These are phyloP conservation scores for Debaryomyces udenii DNA, from an alignment of 1,139 yeast genomes.

Conservation along the genomic window DNA sequence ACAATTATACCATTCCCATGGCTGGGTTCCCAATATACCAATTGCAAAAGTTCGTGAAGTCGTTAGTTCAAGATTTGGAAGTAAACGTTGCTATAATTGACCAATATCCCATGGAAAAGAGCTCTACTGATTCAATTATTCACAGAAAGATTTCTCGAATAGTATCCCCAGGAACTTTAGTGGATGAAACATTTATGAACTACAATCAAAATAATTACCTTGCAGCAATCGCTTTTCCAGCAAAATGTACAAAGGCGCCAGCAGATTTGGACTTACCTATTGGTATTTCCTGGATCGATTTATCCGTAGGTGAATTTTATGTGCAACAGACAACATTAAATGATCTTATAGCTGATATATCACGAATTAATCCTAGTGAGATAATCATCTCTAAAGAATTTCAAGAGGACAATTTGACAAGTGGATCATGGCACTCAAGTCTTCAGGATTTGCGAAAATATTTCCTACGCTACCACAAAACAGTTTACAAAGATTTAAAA, in stretches of 20 bases:
- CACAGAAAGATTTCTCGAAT: slow-evolving; percentile 77
- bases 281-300: slow-evolving; percentile 88
- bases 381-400: slow-evolving; percentile 51
- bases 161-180: slow-evolving; percentile 89
- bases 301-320: slow-evolving; percentile 78
- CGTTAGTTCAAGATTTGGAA: slow-evolving; percentile 69
- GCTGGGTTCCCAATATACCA: slow-evolving; percentile 87
- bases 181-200: slow-evolving; percentile 84
- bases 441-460: slow-evolving; percentile 63
- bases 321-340: slow-evolving; percentile 62
- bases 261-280: slow-evolving; percentile 53
- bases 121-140: slow-evolving; percentile 37
- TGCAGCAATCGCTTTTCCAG: slow-evolving; percentile 64
- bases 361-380: slow-evolving; percentile 71
- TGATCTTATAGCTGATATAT: slow-evolving; percentile 60
- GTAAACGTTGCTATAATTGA: slow-evolving; percentile 81
- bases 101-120: slow-evolving; percentile 48
- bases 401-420: slow-evolving; percentile 33
- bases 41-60: slow-evolving; percentile 70
- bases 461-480: slow-evolving; percentile 57
- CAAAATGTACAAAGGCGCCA: slow-evolving; percentile 41
- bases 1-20: slow-evolving; percentile 65
- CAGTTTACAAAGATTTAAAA: slow-evolving; percentile 35
- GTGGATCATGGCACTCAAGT: slow-evolving; percentile 60
- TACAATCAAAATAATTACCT: slow-evolving; percentile 71